Conservation (phyloP, 345 rosid genomes). For the Sonneratia caseolaris region DNA sequence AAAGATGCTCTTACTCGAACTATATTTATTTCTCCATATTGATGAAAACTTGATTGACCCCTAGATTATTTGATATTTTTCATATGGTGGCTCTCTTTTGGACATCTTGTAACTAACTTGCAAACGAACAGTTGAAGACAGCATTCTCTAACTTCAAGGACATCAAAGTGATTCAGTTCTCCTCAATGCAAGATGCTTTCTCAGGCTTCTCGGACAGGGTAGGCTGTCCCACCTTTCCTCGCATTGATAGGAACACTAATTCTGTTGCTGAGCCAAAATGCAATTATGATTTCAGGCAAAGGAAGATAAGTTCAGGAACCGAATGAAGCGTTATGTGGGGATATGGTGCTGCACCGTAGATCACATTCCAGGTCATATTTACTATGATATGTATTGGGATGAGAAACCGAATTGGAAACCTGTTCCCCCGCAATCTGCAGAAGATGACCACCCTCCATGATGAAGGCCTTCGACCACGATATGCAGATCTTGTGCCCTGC, state of each 20-base stretch:
- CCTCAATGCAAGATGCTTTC: conserved; percentile 86
- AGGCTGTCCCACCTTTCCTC: conserved; percentile 13
- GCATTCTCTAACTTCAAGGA: conserved; percentile 62
- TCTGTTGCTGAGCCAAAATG: conserved; percentile 11
- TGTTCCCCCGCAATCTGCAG: conserved; percentile 55
- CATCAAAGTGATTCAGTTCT: conserved; percentile 77
- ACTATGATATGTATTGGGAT: conserved; percentile 96
- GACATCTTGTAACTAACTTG: not conserved
- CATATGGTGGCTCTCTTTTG: not conserved
- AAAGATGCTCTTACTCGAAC: not conserved
- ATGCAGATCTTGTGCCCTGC: not conserved
- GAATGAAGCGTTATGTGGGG: conserved; percentile 71
- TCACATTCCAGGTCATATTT: conserved; percentile 80
- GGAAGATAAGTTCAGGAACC: conserved; percentile 67
- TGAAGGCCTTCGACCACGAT: conserved; percentile 15
- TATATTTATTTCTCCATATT: not conserved
- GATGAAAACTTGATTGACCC: not conserved
- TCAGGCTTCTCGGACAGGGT: conserved; percentile 67
- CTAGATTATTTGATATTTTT: not conserved
- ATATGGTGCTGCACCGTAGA: conserved; percentile 89
- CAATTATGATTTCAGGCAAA: conserved; percentile 26
- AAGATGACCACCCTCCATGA: conserved; percentile 73
- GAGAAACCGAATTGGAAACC: conserved; percentile 95
- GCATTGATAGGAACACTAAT: not conserved
- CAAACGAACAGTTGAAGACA: conserved; percentile 44